Percentiles rank a stretch among this genome's conserved stretches.
Conservation (phyloP, 805 yeast genomes). For the Dipodascus geniculatus region DNA sequence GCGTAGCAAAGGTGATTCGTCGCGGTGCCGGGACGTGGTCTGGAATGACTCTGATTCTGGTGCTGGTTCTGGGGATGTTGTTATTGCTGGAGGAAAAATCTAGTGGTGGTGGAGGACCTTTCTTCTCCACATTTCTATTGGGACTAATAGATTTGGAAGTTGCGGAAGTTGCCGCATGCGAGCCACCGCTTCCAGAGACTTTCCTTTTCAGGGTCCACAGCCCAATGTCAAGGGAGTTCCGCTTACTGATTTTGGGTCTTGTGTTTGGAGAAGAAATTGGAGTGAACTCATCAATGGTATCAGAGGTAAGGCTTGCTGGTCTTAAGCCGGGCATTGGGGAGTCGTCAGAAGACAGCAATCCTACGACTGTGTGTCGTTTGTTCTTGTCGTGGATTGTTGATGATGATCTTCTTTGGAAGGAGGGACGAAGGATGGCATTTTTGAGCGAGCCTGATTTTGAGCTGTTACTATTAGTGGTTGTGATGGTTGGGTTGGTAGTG, state of each 20-base stretch:
- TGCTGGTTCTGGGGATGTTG: not conserved
- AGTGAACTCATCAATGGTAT: not conserved
- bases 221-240: not conserved
- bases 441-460: not conserved
- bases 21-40: not conserved
- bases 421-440: not conserved
- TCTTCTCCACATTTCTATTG: constrained; percentile 1
- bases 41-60: not conserved
- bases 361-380: constrained; percentile 4
- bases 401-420: not conserved
- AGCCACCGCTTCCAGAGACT: not conserved
- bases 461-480: not conserved
- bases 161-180: not conserved
- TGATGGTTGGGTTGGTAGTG: not conserved
- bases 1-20: not conserved
- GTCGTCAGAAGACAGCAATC: not conserved
- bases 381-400: constrained; percentile 12
- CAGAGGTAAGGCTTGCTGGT: not conserved
- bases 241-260: not conserved
- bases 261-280: not conserved
- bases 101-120: not conserved
- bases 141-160: not conserved
- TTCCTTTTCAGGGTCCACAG: not conserved
- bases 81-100: not conserved
- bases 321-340: not conserved